Evolutionary conservation across 2,329 filamentous ascomycete genomes (phyloP).

Genomic region (Alternaria sp.): DNA sequence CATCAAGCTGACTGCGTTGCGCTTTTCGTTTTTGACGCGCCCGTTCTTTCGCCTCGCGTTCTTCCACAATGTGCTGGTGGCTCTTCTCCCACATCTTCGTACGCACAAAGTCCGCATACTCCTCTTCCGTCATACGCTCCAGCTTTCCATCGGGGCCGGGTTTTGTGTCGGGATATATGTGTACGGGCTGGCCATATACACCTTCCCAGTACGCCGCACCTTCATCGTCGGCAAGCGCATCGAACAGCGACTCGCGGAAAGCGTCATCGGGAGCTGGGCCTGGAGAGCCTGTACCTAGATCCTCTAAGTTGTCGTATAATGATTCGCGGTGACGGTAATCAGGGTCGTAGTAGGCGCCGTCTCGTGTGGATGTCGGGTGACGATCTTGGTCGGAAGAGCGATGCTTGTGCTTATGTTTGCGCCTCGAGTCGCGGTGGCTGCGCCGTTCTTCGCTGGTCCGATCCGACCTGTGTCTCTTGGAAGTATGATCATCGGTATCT

Average conservation of each 20-base stretch:
- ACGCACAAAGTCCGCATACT: conserved; percentile 86
- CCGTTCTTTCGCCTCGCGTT: conserved; percentile 66
- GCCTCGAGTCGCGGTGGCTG: conserved; percentile 20
- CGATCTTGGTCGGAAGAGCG: conserved; percentile 19
- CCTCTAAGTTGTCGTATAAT: conserved; percentile 36
- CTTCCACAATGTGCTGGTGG: conserved; percentile 80
- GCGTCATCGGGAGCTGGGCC: conserved; percentile 67
- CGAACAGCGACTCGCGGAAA: conserved; percentile 93
- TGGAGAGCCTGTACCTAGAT: conserved; percentile 43
- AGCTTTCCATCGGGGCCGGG: conserved; percentile 63
- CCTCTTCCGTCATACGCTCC: conserved; percentile 89
- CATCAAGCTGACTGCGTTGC: conserved; percentile 44
- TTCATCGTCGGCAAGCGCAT: conserved; percentile 96
- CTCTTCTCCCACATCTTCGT: conserved; percentile 95
- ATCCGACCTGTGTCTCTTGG: conserved; percentile 23
- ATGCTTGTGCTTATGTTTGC: conserved; percentile 27
- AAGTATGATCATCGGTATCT: conserved; percentile 3
- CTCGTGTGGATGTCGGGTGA: conserved; percentile 32
- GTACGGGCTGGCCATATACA: conserved; percentile 95
- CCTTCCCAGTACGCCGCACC: conserved; percentile 93
- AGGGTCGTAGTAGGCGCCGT: conserved; percentile 42
- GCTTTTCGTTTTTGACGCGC: conserved; percentile 55
- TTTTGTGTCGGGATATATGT: conserved; percentile 71
- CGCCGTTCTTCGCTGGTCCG: conserved; percentile 10
- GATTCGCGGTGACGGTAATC: conserved; percentile 41